Evolutionary conservation across 306 rosid species (phyloP).

Genomic region (Ammopiptanthus mongolicus): DNA sequence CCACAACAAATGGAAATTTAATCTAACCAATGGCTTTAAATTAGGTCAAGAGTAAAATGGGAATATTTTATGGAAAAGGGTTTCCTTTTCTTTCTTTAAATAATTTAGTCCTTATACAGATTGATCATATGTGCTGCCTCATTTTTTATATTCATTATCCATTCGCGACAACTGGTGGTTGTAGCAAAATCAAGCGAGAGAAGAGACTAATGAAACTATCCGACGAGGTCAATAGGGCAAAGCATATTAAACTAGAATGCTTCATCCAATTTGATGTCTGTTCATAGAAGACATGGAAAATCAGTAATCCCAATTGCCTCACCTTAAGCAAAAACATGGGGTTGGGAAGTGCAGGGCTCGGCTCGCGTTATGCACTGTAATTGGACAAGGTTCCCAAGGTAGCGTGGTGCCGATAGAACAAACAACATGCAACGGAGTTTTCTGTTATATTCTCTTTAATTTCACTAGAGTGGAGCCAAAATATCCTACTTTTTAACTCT

Average conservation of each 20-base stretch:
- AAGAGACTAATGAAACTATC: no score
- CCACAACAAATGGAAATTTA: neutral
- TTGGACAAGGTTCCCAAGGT: neutral
- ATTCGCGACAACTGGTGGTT: conserved; percentile 24
- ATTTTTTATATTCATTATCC: neutral
- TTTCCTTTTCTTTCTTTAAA: no score
- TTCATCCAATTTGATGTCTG: conserved; percentile 50
- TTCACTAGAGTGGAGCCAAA: no score
- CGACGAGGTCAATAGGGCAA: no score
- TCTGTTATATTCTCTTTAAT: no score
- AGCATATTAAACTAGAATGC: conserved; percentile 34
- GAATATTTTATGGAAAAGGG: neutral
- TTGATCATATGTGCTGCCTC: neutral
- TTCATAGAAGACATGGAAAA: conserved; percentile 29
- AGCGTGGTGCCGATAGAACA: no score
- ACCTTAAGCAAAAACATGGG: neutral
- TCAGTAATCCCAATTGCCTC: neutral
- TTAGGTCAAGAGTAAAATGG: neutral
- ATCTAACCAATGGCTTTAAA: neutral
- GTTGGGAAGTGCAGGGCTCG: conserved; percentile 38
- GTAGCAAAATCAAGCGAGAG: no score
- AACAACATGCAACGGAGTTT: no score
- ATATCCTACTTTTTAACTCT: no score
- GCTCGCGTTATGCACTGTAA: conserved; percentile 36
- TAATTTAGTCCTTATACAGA: neutral